These are phyloP conservation scores for Yamadazyma kitorensis DNA, from an alignment of 805 yeast species.

Conservation along the genomic window DNA sequence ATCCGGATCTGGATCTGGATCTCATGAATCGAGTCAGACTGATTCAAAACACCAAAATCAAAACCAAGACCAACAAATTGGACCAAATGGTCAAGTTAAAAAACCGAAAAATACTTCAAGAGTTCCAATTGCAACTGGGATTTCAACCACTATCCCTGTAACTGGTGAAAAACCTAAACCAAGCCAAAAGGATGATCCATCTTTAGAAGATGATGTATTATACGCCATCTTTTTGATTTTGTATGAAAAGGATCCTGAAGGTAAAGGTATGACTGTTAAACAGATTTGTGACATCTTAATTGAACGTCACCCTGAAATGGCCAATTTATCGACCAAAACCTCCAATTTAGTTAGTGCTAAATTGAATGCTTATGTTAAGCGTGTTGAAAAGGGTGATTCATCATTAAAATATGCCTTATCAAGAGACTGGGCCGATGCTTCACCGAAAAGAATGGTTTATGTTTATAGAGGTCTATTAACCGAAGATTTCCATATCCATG, in stretches of 20 bases:
- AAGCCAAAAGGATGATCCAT: conserved; percentile 52
- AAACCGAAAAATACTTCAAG: conserved; percentile 39
- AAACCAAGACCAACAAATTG: background rate
- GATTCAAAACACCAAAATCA: conserved; percentile 8
- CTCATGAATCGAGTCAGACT: conserved; percentile 2
- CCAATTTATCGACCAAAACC: conserved; percentile 73
- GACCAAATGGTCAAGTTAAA: conserved; percentile 12
- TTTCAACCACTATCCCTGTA: conserved; percentile 76
- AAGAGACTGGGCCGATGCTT: conserved; percentile 89
- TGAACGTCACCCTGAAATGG: conserved; percentile 81
- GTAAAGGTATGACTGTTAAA: conserved; percentile 85
- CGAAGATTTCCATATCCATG: conserved; percentile 72
- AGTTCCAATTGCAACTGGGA: conserved; percentile 64
- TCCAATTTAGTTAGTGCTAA: conserved; percentile 81
- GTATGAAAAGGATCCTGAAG: conserved; percentile 64
- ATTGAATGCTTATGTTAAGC: conserved; percentile 78
- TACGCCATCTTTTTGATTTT: conserved; percentile 72
- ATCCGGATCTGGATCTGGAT: conserved; percentile 5
- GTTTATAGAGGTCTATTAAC: conserved; percentile 78
- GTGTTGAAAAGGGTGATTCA: conserved; percentile 81
- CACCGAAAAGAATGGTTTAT: conserved; percentile 86
- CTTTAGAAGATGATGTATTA: conserved; percentile 73
- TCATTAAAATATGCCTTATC: conserved; percentile 70
- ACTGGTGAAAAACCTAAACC: conserved; percentile 73
- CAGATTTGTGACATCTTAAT: conserved; percentile 76